Evolutionary conservation across 768 basidiomycete genomes (phyloP), one percentile per base, ranked within the genome.

Genomic region (Russula brevipes): DNA sequence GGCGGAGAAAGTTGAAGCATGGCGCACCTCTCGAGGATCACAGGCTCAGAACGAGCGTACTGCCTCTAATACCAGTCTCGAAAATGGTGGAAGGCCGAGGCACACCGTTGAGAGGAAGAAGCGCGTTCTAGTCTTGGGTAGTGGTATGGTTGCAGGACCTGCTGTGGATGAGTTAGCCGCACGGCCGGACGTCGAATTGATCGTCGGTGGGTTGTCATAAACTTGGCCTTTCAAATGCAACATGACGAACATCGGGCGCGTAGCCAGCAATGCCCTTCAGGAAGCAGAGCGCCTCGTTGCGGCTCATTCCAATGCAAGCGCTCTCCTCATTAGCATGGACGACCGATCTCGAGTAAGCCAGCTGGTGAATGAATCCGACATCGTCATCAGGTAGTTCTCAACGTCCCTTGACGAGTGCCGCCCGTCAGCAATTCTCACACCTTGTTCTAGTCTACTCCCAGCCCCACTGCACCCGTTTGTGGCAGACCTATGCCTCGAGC

Each of bases 91-190:
- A 7, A 38, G 12, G 33, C 24, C 14, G 16, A 53, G 35, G 41
- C 36, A 14, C 19, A 38, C 41, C 14, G 53, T 55, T 2, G 35
- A 54, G 57, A 75, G 61, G 68, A 85, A 82, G 74, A 87, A 87
- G 76, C 83, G 80, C 69, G 81, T 94, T 0, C 73, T 98, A 39
- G 77, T 97, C 70, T 80, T 98, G 2, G 95, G 95, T 8, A 93
- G 90, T 59, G 95, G 95, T n/a, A 93, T 97, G 86, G 95, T 98
- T 19, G 92, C 94, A 5, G 88, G 87, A 2, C 95, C 95, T 16
- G 90, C 91, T 0, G 86, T 93, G 3, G 83, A 89, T 56, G 82
- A 88, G 69, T 80, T 97, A 54, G 82, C 83, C 47, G 78, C 78
- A 66, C 76, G 85, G 59, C 67, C 70, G 0, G 88, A 91, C 66